A percentile compares a stretch with the other conserved stretches of the same genome.
Evolutionary conservation across 2,329 filamentous ascomycete genomes (phyloP).

Genomic region (Didymella pomorum): DNA sequence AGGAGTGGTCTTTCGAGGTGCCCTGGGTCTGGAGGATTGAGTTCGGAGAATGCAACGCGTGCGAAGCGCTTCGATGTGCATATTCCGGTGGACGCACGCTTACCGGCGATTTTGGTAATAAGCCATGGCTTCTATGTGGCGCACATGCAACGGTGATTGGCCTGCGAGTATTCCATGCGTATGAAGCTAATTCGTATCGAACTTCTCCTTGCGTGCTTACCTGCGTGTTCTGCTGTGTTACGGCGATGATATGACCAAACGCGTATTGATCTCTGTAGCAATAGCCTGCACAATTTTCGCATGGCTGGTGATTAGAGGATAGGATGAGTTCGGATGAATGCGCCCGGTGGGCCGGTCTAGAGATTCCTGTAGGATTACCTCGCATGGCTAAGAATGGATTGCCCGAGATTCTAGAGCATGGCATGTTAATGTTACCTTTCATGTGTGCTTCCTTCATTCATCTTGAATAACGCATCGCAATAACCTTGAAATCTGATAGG

Average conservation of each 20-base stretch:
- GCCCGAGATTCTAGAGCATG: constrained; percentile 4
- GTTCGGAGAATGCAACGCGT: constrained; percentile 7
- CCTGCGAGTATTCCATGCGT: constrained; percentile 2
- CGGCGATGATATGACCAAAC: constrained; percentile 6
- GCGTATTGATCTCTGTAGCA: constrained; percentile 5
- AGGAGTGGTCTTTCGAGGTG: constrained; percentile 6
- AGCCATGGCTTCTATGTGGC: background rate
- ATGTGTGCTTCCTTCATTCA: constrained; percentile 7
- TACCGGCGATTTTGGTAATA: constrained; percentile 4
- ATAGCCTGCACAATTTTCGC: constrained; percentile 4
- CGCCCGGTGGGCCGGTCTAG: constrained; percentile 6
- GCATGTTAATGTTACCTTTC: constrained; percentile 5
- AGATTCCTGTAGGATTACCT: constrained; percentile 9
- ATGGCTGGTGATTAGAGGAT: background rate
- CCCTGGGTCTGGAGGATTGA: constrained; percentile 6
- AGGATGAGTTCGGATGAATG: constrained; percentile 4
- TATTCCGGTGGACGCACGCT: constrained; percentile 5
- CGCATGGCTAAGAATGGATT: constrained; percentile 5
- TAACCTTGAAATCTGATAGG: constrained; percentile 5
- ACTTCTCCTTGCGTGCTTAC: constrained; percentile 6
- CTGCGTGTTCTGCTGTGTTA: constrained; percentile 6
- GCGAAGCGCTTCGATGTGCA: constrained; percentile 5
- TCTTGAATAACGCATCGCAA: constrained; percentile 6
- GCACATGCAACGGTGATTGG: background rate
- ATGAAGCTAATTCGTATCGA: constrained; percentile 5